These are phyloP conservation scores for Boletus sp. DNA, from an alignment of 768 basidiomycete genomes.

Conservation along the genomic window DNA sequence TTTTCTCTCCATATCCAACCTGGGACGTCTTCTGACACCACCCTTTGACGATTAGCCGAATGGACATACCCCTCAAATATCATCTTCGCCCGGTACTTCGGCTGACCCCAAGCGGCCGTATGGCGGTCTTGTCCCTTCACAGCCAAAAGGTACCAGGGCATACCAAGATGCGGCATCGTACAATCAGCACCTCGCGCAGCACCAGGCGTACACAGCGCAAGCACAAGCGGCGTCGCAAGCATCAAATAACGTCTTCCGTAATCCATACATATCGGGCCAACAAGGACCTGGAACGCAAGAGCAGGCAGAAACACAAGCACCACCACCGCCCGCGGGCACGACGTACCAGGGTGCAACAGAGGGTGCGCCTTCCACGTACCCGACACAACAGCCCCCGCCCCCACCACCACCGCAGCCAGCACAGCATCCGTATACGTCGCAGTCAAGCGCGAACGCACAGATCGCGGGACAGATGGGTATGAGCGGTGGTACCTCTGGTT, in stretches of 20 bases:
- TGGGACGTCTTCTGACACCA: conserved; percentile 9
- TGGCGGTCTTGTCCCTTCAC: conserved; percentile 89
- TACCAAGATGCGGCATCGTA: conserved; percentile 93
- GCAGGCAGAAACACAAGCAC: conserved; percentile 21
- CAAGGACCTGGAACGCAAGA: conserved; percentile 34
- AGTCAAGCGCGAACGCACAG: conserved; percentile 20
- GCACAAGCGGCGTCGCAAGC: conserved; percentile 76
- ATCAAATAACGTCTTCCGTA: conserved; percentile 65
- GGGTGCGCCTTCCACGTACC: conserved; percentile 15
- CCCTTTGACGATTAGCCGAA: conserved; percentile 45
- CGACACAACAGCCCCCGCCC: conserved; percentile 30
- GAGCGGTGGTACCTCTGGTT: conserved; percentile 15
- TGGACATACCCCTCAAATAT: conserved; percentile 34
- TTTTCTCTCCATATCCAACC: neutral
- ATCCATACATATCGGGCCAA: conserved; percentile 74
- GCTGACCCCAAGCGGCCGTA: conserved; percentile 84
- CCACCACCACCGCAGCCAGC: conserved; percentile 21
- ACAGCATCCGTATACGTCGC: conserved; percentile 28
- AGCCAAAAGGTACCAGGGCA: conserved; percentile 79
- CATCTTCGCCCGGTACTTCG: conserved; percentile 32
- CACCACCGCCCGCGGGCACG: conserved; percentile 6
- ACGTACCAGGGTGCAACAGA: conserved; percentile 27
- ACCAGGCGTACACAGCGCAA: conserved; percentile 90
- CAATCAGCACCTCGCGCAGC: conserved; percentile 91
- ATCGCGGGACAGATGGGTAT: conserved; percentile 21